phyloP scores from a whole-genome alignment of 2,329 filamentous ascomycete species.

The Biscogniauxia marginata region DNA sequence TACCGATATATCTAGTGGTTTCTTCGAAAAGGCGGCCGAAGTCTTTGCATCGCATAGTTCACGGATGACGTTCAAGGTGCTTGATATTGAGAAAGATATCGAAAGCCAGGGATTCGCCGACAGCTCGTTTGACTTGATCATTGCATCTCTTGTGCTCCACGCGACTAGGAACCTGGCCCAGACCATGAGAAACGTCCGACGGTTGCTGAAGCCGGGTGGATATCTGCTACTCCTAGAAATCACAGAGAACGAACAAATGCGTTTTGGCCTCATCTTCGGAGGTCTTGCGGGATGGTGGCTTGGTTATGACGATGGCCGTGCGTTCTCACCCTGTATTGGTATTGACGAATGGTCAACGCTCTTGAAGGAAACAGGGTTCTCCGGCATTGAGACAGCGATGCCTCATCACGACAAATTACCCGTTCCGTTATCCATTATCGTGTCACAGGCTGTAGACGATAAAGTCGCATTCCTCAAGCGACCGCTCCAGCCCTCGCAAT shows the following conservation, averaged over 20 bases:
- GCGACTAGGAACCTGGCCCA: constrained; percentile 30
- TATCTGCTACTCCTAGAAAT: constrained; percentile 45
- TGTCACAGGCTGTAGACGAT: constrained; percentile 6
- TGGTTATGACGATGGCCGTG: constrained; percentile 15
- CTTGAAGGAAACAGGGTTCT: constrained; percentile 2
- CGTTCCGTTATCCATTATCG: constrained; percentile 4
- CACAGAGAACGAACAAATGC: constrained; percentile 11
- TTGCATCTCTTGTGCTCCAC: constrained; percentile 40
- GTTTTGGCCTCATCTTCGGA: constrained; percentile 23
- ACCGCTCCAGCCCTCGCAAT: background rate
- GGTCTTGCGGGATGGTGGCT: constrained; percentile 28
- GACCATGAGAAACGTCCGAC: constrained; percentile 33
- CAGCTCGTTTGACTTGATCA: constrained; percentile 37
- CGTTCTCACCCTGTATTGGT: constrained; percentile 1
- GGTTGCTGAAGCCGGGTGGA: constrained; percentile 43
- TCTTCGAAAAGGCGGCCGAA: constrained; percentile 1
- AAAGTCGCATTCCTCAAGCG: constrained; percentile 1
- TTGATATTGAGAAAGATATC: constrained; percentile 20
- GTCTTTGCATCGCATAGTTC: background rate
- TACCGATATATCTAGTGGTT: constrained; percentile 8
- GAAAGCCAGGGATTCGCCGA: constrained; percentile 32
- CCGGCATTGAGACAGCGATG: constrained; percentile 5
- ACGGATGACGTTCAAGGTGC: constrained; percentile 1
- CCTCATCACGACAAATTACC: background rate
- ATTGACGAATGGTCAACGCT: constrained; percentile 1